Evolutionary conservation across 306 rosid species (phyloP), one percentile per base, ranked within the genome.

Genomic region (Vigna radiata): DNA sequence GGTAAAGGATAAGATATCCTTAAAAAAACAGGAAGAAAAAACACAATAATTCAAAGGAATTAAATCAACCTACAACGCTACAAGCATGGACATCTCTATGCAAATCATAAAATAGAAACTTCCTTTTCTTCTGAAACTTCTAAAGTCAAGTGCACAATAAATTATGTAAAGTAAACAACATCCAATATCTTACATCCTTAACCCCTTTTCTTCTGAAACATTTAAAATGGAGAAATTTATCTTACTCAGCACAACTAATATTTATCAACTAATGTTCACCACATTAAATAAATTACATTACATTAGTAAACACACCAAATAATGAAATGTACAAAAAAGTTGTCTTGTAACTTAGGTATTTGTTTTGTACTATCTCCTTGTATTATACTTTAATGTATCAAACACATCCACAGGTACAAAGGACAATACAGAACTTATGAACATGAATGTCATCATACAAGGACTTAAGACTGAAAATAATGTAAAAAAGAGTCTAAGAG

Each of bases 1-100:
- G 74, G 59, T 21, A 31, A 29, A 63, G 43, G 60, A 79, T 25
- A 44, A 72, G 61, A 46, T 29, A 72, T 72, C 17, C 48, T 17
- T n/a, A 70, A 39, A 37, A 41, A 10, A 64, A 64, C 21, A 53
- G 8, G 8, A 9, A 23, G 2, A 36, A 4, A 4, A 19, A 8
- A 62, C 12, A 62, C 36, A 15, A 33, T 48, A 79, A 78, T 36
- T 1, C 39, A 44, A 44, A 4, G 41, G 21, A 70, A 62, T 71
- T 37, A 69, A 58, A 25, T 68, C 69, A 55, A 67, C 56, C 43
- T 19, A 69, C 41, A 59, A 47, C 23, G 31, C 44, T 5, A 62
- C 52, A 58, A 78, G 68, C 14, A 31, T 78, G 43, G 14, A 44
- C 70, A 15, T 47, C 52, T 65, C 39, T 68, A n/a, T 11, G 52